Percentiles rank a stretch among this genome's conserved stretches.
Evolutionary conservation across 495 filamentous ascomycete genomes (phyloP).

Genomic region (Neurospora tetrasperma): DNA sequence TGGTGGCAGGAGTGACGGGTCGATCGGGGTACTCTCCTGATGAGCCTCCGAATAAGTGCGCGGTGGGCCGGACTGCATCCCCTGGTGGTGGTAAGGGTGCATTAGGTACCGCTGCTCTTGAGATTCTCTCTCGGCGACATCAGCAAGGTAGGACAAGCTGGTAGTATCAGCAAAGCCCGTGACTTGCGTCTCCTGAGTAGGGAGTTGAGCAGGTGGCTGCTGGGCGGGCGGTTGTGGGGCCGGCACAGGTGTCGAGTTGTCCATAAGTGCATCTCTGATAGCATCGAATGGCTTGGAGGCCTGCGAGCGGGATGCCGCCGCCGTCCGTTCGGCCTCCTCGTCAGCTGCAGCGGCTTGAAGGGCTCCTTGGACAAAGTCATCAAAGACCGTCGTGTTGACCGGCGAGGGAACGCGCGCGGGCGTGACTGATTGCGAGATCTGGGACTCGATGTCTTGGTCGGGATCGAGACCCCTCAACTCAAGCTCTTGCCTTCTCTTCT

Average conservation of each 20-base stretch:
- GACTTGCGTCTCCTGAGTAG: background rate
- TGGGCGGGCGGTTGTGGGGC: constrained; percentile 3
- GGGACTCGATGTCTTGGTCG: constrained; percentile 6
- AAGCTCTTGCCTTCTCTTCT: constrained; percentile 17
- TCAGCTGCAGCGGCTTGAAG: constrained; percentile 13
- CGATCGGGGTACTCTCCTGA: constrained; percentile 5
- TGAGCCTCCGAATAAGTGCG: background rate
- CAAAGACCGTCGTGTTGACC: constrained; percentile 7
- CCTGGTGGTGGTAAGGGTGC: background rate
- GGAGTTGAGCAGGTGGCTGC: constrained; percentile 4
- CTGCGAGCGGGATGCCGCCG: constrained; percentile 13
- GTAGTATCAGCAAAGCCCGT: constrained; percentile 5
- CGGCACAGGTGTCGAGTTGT: constrained; percentile 14
- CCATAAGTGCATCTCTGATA: constrained; percentile 36
- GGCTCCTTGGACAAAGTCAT: constrained; percentile 13
- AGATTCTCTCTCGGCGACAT: constrained; percentile 13
- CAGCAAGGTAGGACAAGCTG: constrained; percentile 24
- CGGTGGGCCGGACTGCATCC: background rate
- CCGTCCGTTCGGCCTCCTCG: constrained; percentile 11
- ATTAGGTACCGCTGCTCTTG: background rate
- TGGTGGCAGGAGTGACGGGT: background rate
- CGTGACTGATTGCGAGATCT: background rate
- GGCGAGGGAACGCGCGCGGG: background rate
- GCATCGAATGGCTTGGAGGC: constrained; percentile 36
- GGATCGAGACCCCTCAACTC: constrained; percentile 19